Conservation (phyloP, 1,139 yeast genomes). For the Wickerhamiella pararugosa region DNA sequence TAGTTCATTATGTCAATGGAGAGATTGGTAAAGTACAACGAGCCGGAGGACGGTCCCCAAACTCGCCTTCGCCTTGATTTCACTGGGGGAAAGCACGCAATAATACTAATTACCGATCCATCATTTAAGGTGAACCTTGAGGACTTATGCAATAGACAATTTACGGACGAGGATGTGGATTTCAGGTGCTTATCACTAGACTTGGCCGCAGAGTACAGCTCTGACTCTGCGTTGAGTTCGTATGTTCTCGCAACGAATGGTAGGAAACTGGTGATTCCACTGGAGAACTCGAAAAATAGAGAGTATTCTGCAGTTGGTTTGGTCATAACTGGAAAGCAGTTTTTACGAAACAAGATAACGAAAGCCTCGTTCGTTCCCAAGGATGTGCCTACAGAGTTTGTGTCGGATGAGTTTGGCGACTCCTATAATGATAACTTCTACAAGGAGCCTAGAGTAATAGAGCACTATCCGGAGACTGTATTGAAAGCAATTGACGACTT, state of each 20-base stretch:
- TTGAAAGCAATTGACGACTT: conserved; percentile 9
- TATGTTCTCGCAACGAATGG: conserved; percentile 7
- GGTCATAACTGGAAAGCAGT: conserved; percentile 14
- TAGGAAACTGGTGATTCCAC: conserved; percentile 3
- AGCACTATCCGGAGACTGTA: conserved; percentile 13
- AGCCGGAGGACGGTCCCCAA: conserved; percentile 9
- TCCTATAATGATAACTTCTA: conserved; percentile 13
- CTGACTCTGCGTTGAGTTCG: conserved; percentile 1
- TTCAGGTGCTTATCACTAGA: neutral
- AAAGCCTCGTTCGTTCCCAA: conserved; percentile 9
- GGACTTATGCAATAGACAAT: neutral
- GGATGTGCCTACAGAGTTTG: conserved; percentile 12
- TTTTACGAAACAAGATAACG: neutral
- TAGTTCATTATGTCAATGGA: conserved; percentile 6
- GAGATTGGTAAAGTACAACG: conserved; percentile 10
- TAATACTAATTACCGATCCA: conserved; percentile 11
- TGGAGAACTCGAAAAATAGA: neutral
- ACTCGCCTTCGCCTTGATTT: conserved; percentile 10
- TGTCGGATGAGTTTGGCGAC: conserved; percentile 14
- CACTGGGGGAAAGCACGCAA: conserved; percentile 1
- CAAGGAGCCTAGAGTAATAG: conserved; percentile 16
- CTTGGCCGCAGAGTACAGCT: neutral
- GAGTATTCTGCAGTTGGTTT: conserved; percentile 10
- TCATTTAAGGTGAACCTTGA: neutral
- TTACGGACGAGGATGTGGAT: neutral